A percentile compares a stretch with the other conserved stretches of the same genome.
Conservation (phyloP, 2,329 filamentous ascomycete genomes). For the Alternaria metachromatica region DNA sequence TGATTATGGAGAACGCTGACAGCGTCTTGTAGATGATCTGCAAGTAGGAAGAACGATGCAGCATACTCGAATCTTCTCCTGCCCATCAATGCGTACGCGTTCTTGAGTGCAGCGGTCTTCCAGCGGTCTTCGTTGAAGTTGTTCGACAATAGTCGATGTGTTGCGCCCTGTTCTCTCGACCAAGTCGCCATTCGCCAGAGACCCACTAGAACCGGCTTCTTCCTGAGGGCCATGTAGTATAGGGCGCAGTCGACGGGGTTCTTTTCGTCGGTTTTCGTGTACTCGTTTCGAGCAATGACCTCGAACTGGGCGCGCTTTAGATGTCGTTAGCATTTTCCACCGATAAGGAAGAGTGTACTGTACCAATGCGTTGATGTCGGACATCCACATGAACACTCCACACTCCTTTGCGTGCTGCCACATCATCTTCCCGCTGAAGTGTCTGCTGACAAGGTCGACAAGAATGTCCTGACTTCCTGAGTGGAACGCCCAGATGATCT, state of each 20-base stretch:
- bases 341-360: slow-evolving; percentile 35
- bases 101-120: slow-evolving; percentile 90
- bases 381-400: slow-evolving; percentile 95
- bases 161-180: slow-evolving; percentile 84
- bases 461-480: slow-evolving; percentile 89
- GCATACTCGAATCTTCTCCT: slow-evolving; percentile 93
- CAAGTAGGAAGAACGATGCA: slow-evolving; percentile 92
- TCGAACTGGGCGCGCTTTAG: slow-evolving; percentile 79
- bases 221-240: slow-evolving; percentile 87
- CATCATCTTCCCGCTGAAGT: slow-evolving; percentile 78
- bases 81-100: slow-evolving; percentile 92
- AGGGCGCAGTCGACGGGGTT: slow-evolving; percentile 91
- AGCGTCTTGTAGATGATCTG: slow-evolving; percentile 82
- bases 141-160: slow-evolving; percentile 81
- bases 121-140: slow-evolving; percentile 88
- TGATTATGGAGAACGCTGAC: slow-evolving; percentile 87
- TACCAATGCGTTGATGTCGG: slow-evolving; percentile 77
- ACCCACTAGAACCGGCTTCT: slow-evolving; percentile 88
- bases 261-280: slow-evolving; percentile 84
- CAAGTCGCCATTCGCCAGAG: slow-evolving; percentile 94
- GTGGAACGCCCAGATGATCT: slow-evolving; percentile 86
- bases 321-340: not conserved
- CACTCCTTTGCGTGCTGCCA: slow-evolving; percentile 88
- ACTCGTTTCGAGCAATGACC: slow-evolving; percentile 88
- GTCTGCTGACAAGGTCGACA: slow-evolving; percentile 78